These are phyloP conservation scores for Fusarium virguliforme DNA, from an alignment of 2,329 filamentous ascomycete species.

Conservation along the genomic window DNA sequence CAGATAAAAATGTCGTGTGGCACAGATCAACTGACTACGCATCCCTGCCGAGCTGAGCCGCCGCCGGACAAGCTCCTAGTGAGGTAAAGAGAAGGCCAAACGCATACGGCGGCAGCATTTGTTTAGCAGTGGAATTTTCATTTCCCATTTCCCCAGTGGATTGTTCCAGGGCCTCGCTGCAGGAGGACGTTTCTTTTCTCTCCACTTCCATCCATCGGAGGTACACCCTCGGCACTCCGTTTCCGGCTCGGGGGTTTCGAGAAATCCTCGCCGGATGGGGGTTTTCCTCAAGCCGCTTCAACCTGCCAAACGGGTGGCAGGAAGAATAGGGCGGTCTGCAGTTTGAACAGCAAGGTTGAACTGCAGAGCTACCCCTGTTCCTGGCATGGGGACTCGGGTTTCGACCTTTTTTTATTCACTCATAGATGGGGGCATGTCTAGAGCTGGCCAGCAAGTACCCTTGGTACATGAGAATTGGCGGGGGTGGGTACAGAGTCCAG, in stretches of 20 bases:
- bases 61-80: constrained; percentile 2
- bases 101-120: background rate
- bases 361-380: constrained; percentile 13
- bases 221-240: constrained; percentile 11
- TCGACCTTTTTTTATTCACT: constrained; percentile 22
- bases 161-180: constrained; percentile 7
- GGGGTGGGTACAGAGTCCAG: constrained; percentile 35
- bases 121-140: background rate
- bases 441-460: constrained; percentile 14
- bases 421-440: background rate
- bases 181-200: background rate
- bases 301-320: background rate
- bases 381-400: background rate
- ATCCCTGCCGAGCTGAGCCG: constrained; percentile 33
- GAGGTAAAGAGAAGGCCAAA: background rate
- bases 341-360: constrained; percentile 2
- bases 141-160: constrained; percentile 11
- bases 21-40: constrained; percentile 39
- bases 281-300: background rate
- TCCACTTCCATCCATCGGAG: constrained; percentile 1
- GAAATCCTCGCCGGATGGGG: background rate
- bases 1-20: constrained; percentile 12
- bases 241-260: background rate
- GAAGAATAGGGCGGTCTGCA: constrained; percentile 33
- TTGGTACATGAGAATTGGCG: constrained; percentile 31